Percentiles rank a stretch among this genome's conserved stretches.
phyloP scores from a whole-genome alignment of 495 filamentous ascomycete species.

The Massariosphaeria phaeospora region DNA sequence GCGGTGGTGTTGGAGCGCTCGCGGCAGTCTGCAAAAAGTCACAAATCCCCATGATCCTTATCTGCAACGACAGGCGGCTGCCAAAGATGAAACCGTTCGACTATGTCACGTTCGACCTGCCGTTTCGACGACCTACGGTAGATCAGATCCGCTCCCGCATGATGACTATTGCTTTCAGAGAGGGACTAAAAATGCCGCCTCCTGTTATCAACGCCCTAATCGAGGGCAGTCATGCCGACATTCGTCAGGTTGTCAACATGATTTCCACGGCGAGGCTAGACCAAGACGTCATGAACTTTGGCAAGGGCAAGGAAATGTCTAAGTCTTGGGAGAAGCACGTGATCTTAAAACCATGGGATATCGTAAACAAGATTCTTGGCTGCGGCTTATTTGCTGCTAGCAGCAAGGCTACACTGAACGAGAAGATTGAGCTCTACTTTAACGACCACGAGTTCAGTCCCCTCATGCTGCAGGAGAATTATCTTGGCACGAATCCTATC shows the following conservation, averaged over 20 bases:
- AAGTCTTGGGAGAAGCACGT: conserved; percentile 98
- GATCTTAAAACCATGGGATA: conserved; percentile 96
- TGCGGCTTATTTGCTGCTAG: conserved; percentile 76
- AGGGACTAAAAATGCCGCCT: conserved; percentile 77
- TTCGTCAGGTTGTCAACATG: conserved; percentile 99
- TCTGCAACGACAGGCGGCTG: conserved; percentile 89
- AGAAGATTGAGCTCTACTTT: conserved; percentile 98
- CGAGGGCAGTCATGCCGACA: conserved; percentile 90
- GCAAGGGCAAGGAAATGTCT: conserved; percentile 83
- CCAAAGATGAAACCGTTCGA: conserved; percentile 99
- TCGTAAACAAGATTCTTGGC: conserved; percentile 83
- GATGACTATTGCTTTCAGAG: conserved; percentile 89
- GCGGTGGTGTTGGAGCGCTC: conserved; percentile 90
- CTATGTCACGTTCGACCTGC: conserved; percentile 70
- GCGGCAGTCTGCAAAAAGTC: conserved; percentile 93
- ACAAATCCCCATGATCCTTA: conserved; percentile 88
- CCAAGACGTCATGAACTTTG: conserved; percentile 68
- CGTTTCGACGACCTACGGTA: conserved; percentile 81
- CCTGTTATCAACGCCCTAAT: conserved; percentile 92
- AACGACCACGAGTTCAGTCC: conserved; percentile 97
- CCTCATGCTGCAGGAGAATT: conserved; percentile 98
- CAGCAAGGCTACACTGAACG: conserved; percentile 81
- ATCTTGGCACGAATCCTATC: conserved; percentile 73
- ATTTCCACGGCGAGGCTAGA: conserved; percentile 88
- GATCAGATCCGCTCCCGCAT: conserved; percentile 85